Percentiles rank a stretch among this genome's conserved stretches.
Conservation (phyloP, 164 flowering plant species). For the Nymphaea thermarum region DNA sequence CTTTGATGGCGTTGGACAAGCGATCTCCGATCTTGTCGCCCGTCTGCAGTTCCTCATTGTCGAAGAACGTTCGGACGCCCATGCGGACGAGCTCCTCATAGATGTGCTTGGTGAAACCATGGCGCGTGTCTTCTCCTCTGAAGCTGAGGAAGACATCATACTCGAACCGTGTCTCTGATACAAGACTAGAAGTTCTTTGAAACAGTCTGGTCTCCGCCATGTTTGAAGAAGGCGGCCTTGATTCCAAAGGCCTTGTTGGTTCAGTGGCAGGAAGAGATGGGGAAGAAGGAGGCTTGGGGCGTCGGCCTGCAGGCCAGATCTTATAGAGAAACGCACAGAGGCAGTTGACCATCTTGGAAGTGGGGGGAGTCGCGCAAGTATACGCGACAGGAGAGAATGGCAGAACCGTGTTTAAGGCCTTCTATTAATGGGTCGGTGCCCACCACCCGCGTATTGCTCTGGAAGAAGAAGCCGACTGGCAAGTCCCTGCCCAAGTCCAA, state of each 20-base stretch:
- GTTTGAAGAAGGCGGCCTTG: neutral
- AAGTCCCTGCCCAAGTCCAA: no score
- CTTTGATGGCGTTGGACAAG: slow-evolving; percentile 3
- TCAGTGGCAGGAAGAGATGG: neutral
- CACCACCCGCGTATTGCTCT: no score
- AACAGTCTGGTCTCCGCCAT: neutral
- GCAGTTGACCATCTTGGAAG: neutral
- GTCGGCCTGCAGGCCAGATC: neutral
- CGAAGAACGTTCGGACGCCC: slow-evolving; percentile 3
- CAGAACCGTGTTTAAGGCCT: no score
- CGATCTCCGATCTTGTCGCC: slow-evolving; percentile 3
- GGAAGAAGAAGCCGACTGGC: no score
- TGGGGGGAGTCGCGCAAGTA: no score
- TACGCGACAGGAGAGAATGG: no score
- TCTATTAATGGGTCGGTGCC: no score
- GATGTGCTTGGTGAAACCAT: slow-evolving; percentile 3
- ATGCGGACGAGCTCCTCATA: neutral
- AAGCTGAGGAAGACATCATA: slow-evolving; percentile 5
- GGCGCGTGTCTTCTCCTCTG: slow-evolving; percentile 5
- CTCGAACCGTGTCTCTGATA: neutral
- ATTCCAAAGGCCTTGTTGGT: neutral
- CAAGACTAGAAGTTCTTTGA: no score
- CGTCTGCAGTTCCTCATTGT: slow-evolving; percentile 2
- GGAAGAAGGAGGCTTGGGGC: neutral
- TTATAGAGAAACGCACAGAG: neutral